Base-by-base conservation (phyloP, 1,139 yeast genomes). In the Candida sojae region DNA sequence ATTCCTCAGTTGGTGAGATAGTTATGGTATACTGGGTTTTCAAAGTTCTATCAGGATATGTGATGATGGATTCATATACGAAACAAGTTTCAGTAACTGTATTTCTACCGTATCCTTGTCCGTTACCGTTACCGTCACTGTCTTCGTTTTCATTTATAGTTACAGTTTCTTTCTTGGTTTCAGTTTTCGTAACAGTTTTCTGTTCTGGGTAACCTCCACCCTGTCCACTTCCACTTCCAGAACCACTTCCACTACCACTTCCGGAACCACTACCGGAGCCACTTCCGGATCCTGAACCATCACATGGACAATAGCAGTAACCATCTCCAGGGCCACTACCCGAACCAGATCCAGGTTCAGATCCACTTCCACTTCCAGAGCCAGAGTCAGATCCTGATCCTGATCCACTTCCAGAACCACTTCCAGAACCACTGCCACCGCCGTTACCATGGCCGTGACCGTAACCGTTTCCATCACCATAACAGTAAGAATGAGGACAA, bases 391-490 rank as follows among this genome's bases (percentile, higher is more conserved):
- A 17, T 4, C 17, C 37, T 13, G 25, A 13, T 12, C 17, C 17
- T 7, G 6, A 17, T 4, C 34, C 37, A n/a, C n/a, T n/a, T n/a
- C n/a, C n/a, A n/a, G n/a, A n/a, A n/a, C n/a, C 37, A 34, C 37
- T 34, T 3, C 34, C 34, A 11, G 23, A 21, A 9, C 38, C n/a
- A 3, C 3, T 3, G 2, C 35, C 35, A 32, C 35, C 5, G 12
- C 35, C 35, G n/a, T 70, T 71, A 1, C 73, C 66, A 33, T 59
- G 58, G 6, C 60, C 42, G 48, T 57, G 29, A 2, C 10, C n/a
- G 5, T n/a, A 2, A 25, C 31, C 31, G 2, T 21, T 10, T 21
- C 31, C 17, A 25, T 11, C 11, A 21, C 23, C 17, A 17, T 17
- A 21, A 25, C 40, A 37, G 6, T 30, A 25, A 4, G 10, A 21